Base-by-base conservation (phyloP, 148 eudicot genomes). In the Nepenthes gracilis region DNA sequence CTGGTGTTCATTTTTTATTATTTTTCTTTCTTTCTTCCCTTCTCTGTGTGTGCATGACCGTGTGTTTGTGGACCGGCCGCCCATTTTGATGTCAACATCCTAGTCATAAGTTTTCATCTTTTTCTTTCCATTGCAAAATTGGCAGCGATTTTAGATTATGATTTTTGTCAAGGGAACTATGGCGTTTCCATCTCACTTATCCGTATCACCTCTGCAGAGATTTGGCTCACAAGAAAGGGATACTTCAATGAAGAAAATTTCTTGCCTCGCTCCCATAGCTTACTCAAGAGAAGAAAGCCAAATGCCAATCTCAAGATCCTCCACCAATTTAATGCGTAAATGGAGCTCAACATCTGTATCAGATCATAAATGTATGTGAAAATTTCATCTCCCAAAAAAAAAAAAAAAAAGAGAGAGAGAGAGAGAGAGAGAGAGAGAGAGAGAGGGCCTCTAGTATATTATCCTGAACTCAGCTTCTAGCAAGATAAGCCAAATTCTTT, bases 221-320 rank as follows among this genome's bases (percentile, higher is more conserved):
- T 66, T 82, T 69, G 73, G 80, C 65, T 80, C 91, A 55, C 93
- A 93, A 73, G 98, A 92, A 70, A 85, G 81, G 75, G 94, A 88
- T 67, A 83, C 66, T 64, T 79, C 88, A 50, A 67, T 61, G 37
- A 88, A 70, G 74, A 84, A 79, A 74, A 56, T 69, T 65, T 68
- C 85, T 60, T 68, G 80, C 69, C 69, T 78, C 54, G 80, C 96
- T 55, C 85, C 90, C 9, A 57, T 65, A 37, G 67, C 76, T 58
- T 68, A 79, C 71, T 45, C 91, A 37, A 79, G 87, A 61, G 95
- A 93, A 54, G 98, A 93, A 53, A 80, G 73, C 80, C 96, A 87
- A 72, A 63, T 83, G 75, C 78, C 75, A 43, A 54, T 78, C 36
- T 77, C 98, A 61, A 77, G 82, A 72, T 63, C 87, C 60, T 85